A percentile compares a stretch with the other conserved stretches of the same genome.
These are phyloP conservation scores for Neonothopanus nambi DNA, from an alignment of 1,284 basidiomycete genomes.

Conservation along the genomic window DNA sequence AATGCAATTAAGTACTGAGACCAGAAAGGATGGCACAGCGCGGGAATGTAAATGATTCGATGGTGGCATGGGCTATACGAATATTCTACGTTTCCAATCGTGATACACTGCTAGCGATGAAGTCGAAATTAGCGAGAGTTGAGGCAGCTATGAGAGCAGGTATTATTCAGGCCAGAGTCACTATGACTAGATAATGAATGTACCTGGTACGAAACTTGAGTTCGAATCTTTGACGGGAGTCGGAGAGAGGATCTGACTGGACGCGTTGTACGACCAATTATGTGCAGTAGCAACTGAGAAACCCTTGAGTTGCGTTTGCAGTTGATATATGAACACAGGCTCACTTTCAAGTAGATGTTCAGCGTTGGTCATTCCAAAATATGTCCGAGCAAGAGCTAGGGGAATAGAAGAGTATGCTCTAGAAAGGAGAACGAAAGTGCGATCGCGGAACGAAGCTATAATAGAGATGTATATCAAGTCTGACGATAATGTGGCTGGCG, in stretches of 20 bases:
- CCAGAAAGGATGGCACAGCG: not conserved
- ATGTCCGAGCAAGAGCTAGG: slow-evolving; percentile 49
- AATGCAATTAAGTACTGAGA: too few species aligned
- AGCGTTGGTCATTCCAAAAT: slow-evolving; percentile 47
- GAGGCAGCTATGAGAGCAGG: slow-evolving; percentile 38
- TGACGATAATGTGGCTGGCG: not conserved
- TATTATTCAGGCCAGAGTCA: not conserved
- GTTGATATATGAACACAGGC: slow-evolving; percentile 10
- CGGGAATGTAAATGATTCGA: not conserved
- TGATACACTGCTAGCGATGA: slow-evolving; percentile 55
- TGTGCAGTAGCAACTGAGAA: slow-evolving; percentile 40
- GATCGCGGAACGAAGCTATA: slow-evolving; percentile 51
- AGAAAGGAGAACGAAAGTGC: slow-evolving; percentile 54
- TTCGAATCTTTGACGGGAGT: slow-evolving; percentile 14
- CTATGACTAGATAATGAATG: not conserved
- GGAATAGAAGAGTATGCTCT: slow-evolving; percentile 64
- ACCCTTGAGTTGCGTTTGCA: not conserved
- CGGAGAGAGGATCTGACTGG: slow-evolving; percentile 47
- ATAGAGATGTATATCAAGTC: slow-evolving; percentile 1
- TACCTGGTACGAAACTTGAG: slow-evolving; percentile 5
- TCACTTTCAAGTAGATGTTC: slow-evolving; percentile 52
- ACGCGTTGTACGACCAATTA: slow-evolving; percentile 53
- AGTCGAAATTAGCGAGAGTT: slow-evolving; percentile 49
- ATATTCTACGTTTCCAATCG: slow-evolving; percentile 39
- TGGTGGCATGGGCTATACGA: not conserved